A percentile compares a stretch with the other conserved stretches of the same genome.
Conservation (phyloP, 148 eudicot species). For the Rhododendron henanense region DNA sequence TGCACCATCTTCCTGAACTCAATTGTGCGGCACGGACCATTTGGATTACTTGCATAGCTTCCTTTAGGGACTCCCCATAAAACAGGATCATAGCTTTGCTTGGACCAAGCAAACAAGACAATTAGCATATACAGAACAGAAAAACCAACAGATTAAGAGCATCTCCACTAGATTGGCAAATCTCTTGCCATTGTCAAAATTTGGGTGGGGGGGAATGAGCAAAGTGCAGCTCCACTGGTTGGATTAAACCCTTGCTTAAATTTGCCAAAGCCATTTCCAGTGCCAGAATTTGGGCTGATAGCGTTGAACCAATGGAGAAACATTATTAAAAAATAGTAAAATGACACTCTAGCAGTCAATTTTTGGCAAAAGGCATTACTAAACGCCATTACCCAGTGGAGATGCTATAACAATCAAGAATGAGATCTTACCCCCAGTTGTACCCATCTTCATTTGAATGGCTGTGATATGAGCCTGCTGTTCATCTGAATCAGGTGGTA, state of each 20-base stretch:
- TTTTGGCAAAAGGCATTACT: background rate
- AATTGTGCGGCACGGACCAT: constrained; percentile 63
- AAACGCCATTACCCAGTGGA: background rate
- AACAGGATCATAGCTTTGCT: constrained; percentile 75
- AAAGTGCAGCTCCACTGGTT: background rate
- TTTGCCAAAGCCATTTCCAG: background rate
- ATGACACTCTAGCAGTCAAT: background rate
- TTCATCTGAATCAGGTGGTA: constrained; percentile 91
- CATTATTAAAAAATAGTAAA: background rate
- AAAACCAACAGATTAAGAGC: background rate
- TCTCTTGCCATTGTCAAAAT: background rate
- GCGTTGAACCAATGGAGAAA: background rate
- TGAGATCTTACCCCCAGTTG: constrained; percentile 81
- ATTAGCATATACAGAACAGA: background rate
- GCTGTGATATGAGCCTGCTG: constrained; percentile 86
- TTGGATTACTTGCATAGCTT: constrained; percentile 90
- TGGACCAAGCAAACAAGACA: constrained; percentile 12
- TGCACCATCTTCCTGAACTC: constrained; percentile 96
- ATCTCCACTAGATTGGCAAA: background rate
- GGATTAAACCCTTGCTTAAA: background rate
- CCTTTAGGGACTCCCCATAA: constrained; percentile 99
- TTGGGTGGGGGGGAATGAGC: background rate
- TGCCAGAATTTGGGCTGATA: background rate
- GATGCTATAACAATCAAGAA: background rate
- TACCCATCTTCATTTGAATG: constrained; percentile 79